phyloP scores from a whole-genome alignment of 2,329 filamentous ascomycete genomes.

The Aureobasidium vineae region DNA sequence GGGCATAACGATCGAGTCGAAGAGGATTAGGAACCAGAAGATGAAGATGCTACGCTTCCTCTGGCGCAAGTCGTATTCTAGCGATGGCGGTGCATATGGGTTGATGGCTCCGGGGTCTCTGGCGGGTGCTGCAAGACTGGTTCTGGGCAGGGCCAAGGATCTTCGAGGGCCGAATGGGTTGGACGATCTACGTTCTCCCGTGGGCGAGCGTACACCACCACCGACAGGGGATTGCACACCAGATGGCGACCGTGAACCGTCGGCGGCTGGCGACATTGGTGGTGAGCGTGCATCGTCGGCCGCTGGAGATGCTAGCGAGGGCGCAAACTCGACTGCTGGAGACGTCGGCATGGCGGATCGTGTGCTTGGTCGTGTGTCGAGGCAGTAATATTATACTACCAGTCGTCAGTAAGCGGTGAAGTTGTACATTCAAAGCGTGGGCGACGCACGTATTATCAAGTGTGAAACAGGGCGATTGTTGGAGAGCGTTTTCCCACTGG shows the following conservation, averaged over 20 bases:
- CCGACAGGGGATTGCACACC: neutral
- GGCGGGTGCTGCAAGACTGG: slow-evolving; percentile 20
- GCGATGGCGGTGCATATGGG: slow-evolving; percentile 46
- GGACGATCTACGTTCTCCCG: slow-evolving; percentile 19
- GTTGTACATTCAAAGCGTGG: neutral
- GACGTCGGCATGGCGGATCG: slow-evolving; percentile 4
- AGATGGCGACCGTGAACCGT: neutral
- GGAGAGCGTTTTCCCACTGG: slow-evolving; percentile 3
- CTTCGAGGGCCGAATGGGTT: slow-evolving; percentile 10
- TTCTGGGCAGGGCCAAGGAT: slow-evolving; percentile 18
- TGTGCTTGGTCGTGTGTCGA: neutral
- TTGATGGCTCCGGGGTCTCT: slow-evolving; percentile 4
- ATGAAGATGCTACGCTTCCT: slow-evolving; percentile 56
- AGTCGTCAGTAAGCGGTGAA: neutral
- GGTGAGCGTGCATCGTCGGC: neutral
- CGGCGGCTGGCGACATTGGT: neutral
- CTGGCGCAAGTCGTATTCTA: slow-evolving; percentile 56
- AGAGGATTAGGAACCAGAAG: slow-evolving; percentile 60
- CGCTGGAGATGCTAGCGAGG: neutral
- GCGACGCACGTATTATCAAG: slow-evolving; percentile 4
- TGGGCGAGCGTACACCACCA: neutral
- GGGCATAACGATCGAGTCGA: slow-evolving; percentile 60
- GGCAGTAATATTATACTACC: neutral
- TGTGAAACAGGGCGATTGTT: neutral
- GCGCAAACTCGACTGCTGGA: neutral